Evolutionary conservation across 2,329 filamentous ascomycete genomes (phyloP).

Genomic region (Alternaria sp.): DNA sequence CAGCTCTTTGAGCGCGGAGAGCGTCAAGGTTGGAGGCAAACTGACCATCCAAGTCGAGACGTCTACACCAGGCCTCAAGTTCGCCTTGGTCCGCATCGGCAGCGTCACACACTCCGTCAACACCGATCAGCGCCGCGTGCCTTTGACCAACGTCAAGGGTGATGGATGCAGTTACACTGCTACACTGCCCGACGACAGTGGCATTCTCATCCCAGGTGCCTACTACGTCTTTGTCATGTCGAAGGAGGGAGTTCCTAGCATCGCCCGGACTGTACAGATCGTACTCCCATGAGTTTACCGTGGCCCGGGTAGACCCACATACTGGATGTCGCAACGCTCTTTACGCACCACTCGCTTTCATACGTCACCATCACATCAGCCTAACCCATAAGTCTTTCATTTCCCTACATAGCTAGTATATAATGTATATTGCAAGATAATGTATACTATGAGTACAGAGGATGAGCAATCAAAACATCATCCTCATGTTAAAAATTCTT

Average conservation of each 20-base stretch:
- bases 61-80: slow-evolving; percentile 10
- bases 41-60: slow-evolving; percentile 18
- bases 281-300: slow-evolving; percentile 11
- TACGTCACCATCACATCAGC: neutral
- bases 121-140: slow-evolving; percentile 35
- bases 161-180: slow-evolving; percentile 16
- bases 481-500: neutral
- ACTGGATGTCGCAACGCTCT: neutral
- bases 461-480: neutral
- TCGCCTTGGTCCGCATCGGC: slow-evolving; percentile 32
- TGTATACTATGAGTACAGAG: neutral
- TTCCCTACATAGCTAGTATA: neutral
- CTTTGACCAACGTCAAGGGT: slow-evolving; percentile 16
- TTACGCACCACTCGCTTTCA: neutral
- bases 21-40: slow-evolving; percentile 27
- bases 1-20: slow-evolving; percentile 15
- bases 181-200: slow-evolving; percentile 30
- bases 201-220: slow-evolving; percentile 30
- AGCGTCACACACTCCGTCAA: slow-evolving; percentile 40
- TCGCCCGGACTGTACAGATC: slow-evolving; percentile 29
- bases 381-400: neutral
- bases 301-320: neutral
- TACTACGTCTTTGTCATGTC: slow-evolving; percentile 34
- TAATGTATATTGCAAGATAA: neutral
- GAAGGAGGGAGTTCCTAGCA: slow-evolving; percentile 27